Percentiles rank a stretch among this genome's conserved stretches.
These are phyloP conservation scores for Starmerella tilneyi DNA, from an alignment of 805 yeast species.

Conservation along the genomic window DNA sequence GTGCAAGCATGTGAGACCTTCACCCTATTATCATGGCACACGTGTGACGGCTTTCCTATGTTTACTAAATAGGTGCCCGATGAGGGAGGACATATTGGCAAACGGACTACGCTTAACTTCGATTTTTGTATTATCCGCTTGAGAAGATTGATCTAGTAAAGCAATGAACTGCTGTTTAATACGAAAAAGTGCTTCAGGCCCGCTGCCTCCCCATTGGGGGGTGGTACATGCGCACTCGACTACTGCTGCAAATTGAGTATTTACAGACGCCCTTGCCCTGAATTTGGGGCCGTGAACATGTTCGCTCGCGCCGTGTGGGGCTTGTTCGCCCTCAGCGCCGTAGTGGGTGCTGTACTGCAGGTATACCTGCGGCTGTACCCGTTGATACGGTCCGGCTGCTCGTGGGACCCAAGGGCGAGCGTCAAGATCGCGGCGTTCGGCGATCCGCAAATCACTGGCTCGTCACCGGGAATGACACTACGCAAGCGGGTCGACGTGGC, in stretches of 20 bases:
- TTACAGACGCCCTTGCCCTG: conserved; percentile 1
- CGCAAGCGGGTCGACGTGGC: conserved; percentile 68
- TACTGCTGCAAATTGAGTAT: not conserved
- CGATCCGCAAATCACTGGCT: conserved; percentile 93
- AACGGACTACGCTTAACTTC: too few species aligned
- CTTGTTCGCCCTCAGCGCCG: not conserved
- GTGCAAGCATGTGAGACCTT: too few species aligned
- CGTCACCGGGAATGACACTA: conserved; percentile 28
- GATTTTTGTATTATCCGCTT: too few species aligned
- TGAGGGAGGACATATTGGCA: too few species aligned
- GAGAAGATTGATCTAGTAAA: too few species aligned
- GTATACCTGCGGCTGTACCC: conserved; percentile 59
- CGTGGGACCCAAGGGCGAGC: conserved; percentile 29
- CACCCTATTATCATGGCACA: too few species aligned
- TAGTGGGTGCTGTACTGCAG: conserved; percentile 35
- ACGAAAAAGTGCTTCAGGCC: too few species aligned
- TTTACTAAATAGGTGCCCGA: too few species aligned
- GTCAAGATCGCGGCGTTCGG: conserved; percentile 75
- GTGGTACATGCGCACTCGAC: not conserved
- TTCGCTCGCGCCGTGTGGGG: conserved; percentile 4
- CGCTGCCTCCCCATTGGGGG: too few species aligned
- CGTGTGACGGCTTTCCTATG: too few species aligned
- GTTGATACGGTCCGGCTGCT: conserved; percentile 26
- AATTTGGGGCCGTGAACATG: not conserved
- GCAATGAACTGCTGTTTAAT: too few species aligned